These are phyloP conservation scores for Neolentinus lepideus DNA, from an alignment of 1,284 basidiomycete genomes.

Conservation along the genomic window DNA sequence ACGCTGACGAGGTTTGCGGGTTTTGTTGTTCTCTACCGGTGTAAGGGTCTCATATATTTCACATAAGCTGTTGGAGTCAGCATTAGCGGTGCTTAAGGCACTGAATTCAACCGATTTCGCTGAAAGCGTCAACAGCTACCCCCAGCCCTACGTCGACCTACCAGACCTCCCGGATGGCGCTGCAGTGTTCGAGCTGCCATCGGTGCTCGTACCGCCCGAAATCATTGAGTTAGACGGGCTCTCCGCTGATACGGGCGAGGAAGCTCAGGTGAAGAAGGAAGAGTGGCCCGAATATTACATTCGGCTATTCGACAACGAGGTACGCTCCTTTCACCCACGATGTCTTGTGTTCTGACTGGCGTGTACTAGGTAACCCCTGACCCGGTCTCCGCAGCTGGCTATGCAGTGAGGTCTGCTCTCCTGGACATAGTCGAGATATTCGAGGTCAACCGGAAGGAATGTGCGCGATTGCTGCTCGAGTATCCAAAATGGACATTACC, in stretches of 20 bases:
- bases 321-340: conserved; percentile 25
- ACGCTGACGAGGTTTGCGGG: conserved; percentile 49
- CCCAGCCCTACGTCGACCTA: conserved; percentile 57
- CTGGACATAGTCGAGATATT: conserved; percentile 88
- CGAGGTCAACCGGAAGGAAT: conserved; percentile 95
- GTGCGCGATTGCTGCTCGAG: conserved; percentile 81
- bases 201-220: conserved; percentile 83
- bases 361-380: conserved; percentile 65
- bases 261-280: conserved; percentile 63
- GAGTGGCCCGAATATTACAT: conserved; percentile 72
- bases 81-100: conserved; percentile 46
- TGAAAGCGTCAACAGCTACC: conserved; percentile 48
- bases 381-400: conserved; percentile 67
- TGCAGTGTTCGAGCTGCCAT: conserved; percentile 62
- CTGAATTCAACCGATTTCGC: conserved; percentile 51
- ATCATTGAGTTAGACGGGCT: conserved; percentile 72
- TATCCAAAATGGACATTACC: conserved; percentile 80
- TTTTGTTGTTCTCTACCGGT: neutral
- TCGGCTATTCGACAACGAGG: conserved; percentile 76
- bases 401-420: conserved; percentile 72
- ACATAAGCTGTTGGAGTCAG: conserved; percentile 53
- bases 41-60: conserved; percentile 1
- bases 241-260: conserved; percentile 55
- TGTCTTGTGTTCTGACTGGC: neutral
- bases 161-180: conserved; percentile 33